A percentile compares a stretch with the other conserved stretches of the same genome.
Evolutionary conservation across 306 rosid species (phyloP).

Genomic region (Hippophae tibetana): DNA sequence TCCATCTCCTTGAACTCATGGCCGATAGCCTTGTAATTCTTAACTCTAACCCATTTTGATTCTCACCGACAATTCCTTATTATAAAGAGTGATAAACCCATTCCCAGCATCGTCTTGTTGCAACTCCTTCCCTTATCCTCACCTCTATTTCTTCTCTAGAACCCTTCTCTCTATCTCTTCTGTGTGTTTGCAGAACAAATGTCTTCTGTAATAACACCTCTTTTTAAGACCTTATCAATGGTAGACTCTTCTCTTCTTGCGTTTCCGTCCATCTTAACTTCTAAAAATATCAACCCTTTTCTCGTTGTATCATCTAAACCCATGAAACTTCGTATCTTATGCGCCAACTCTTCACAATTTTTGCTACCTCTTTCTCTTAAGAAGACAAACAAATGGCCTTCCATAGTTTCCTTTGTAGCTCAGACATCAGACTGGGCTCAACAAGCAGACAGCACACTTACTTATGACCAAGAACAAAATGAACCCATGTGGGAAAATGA

Average conservation of each 20-base stretch:
- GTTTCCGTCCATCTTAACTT: slow-evolving; percentile 35
- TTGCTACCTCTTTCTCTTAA: slow-evolving; percentile 22
- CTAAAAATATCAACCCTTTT: slow-evolving; percentile 31
- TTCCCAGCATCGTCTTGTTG: not conserved
- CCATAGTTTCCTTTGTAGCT: slow-evolving; percentile 46
- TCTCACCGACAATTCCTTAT: not conserved
- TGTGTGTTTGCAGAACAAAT: slow-evolving; percentile 12
- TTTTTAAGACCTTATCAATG: slow-evolving; percentile 43
- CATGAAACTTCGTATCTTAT: slow-evolving; percentile 34
- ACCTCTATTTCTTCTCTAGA: slow-evolving; percentile 20
- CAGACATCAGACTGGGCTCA: slow-evolving; percentile 80
- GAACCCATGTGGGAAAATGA: slow-evolving; percentile 34
- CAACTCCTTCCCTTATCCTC: slow-evolving; percentile 39
- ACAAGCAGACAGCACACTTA: slow-evolving; percentile 37
- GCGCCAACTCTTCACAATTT: slow-evolving; percentile 25
- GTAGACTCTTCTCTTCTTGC: slow-evolving; percentile 48
- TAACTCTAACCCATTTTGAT: not conserved
- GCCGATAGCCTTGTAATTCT: not conserved
- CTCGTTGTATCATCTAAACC: slow-evolving; percentile 36
- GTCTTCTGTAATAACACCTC: slow-evolving; percentile 36
- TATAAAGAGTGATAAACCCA: not conserved
- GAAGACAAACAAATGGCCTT: slow-evolving; percentile 30
- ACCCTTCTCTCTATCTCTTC: slow-evolving; percentile 13
- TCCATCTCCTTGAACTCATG: not conserved
- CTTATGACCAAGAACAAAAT: slow-evolving; percentile 20